Evolutionary conservation across 176 grass and related monocot species (phyloP).

Genomic region (Zoysia japonica): DNA sequence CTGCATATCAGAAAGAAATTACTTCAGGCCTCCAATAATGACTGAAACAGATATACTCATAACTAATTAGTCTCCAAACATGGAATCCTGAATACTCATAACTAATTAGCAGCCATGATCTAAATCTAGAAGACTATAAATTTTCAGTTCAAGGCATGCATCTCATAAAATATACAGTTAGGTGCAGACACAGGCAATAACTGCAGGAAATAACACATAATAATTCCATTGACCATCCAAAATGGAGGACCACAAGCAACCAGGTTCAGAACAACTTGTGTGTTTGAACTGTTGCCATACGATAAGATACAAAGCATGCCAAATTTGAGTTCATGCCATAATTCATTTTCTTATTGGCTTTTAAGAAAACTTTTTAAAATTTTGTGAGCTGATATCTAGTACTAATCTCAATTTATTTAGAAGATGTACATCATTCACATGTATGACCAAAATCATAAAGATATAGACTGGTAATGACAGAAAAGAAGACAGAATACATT

Average conservation of each 20-base stretch:
- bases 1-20: slow-evolving; percentile 56
- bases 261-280: neutral
- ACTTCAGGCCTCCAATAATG: slow-evolving; percentile 23
- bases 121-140: neutral
- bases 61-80: neutral
- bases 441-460: slow-evolving; percentile 3
- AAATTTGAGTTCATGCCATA: neutral
- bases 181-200: neutral
- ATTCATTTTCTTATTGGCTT: neutral
- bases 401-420: neutral
- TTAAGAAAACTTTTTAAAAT: slow-evolving; percentile 9
- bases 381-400: neutral
- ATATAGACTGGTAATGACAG: slow-evolving; percentile 29
- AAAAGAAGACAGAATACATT: slow-evolving; percentile 24
- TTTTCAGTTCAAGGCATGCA: neutral
- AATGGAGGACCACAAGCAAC: neutral
- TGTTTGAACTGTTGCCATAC: neutral
- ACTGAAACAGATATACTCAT: neutral
- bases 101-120: neutral
- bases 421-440: neutral
- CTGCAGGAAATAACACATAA: neutral
- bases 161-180: neutral
- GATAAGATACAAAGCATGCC: slow-evolving; percentile 12
- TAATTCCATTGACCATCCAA: slow-evolving; percentile 4
- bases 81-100: neutral